These are phyloP conservation scores for Bocquillonia castaneifolia DNA, from an alignment of 441 rosid genomes.

Conservation along the genomic window DNA sequence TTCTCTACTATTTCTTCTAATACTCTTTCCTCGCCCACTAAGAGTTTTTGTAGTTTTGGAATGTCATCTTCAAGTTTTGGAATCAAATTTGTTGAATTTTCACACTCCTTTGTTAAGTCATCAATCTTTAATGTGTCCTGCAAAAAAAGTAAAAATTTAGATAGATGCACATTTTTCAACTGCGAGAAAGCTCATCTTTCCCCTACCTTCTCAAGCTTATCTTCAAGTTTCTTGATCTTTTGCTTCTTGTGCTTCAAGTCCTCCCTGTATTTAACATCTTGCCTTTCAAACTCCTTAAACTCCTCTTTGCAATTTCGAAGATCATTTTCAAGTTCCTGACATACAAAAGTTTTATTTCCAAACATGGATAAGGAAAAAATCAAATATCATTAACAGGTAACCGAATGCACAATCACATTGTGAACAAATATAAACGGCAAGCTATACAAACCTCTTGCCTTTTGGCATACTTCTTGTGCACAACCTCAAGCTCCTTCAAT, in stretches of 20 bases:
- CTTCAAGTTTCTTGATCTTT: slow-evolving; percentile 90
- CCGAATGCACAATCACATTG: background rate
- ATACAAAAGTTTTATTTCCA: slow-evolving; percentile 13
- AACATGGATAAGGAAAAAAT: background rate
- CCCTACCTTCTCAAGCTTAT: slow-evolving; percentile 71
- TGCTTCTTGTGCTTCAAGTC: slow-evolving; percentile 90
- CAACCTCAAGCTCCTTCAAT: slow-evolving; percentile 69
- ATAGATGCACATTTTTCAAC: background rate
- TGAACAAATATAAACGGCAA: slow-evolving; percentile 15
- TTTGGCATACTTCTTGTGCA: slow-evolving; percentile 60
- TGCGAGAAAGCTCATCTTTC: slow-evolving; percentile 22
- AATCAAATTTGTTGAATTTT: slow-evolving; percentile 50
- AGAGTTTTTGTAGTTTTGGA: slow-evolving; percentile 61
- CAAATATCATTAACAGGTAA: background rate
- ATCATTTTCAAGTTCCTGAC: slow-evolving; percentile 69
- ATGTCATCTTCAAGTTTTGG: slow-evolving; percentile 76
- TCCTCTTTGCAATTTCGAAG: slow-evolving; percentile 71
- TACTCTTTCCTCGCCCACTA: slow-evolving; percentile 64
- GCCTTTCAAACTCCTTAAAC: slow-evolving; percentile 94
- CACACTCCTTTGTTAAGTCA: slow-evolving; percentile 59
- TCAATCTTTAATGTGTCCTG: slow-evolving; percentile 75
- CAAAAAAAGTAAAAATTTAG: slow-evolving; percentile 16
- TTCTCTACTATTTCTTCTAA: slow-evolving; percentile 69
- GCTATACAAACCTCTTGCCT: slow-evolving; percentile 70
- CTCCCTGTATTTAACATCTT: slow-evolving; percentile 85